Evolutionary conservation across 495 filamentous ascomycete species (phyloP).

Genomic region (Amorphotheca resinae): DNA sequence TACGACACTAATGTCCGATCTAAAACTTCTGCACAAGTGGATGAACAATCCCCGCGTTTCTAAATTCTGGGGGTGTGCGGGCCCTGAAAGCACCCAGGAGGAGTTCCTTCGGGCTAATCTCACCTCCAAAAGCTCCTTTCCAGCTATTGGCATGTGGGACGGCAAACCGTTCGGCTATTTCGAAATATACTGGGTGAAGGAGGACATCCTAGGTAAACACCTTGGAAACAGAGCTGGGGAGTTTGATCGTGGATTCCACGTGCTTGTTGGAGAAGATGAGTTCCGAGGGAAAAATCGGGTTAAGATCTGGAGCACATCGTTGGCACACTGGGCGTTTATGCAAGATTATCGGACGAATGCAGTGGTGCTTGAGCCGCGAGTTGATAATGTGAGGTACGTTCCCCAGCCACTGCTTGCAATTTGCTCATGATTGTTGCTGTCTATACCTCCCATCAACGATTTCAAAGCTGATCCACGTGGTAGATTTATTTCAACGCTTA

Average conservation of each 20-base stretch:
- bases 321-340: constrained; percentile 76
- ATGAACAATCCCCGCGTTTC: constrained; percentile 79
- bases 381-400: constrained; percentile 80
- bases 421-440: not conserved
- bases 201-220: constrained; percentile 63
- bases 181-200: constrained; percentile 97
- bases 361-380: constrained; percentile 75
- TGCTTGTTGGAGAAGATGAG: constrained; percentile 85
- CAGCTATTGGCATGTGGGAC: constrained; percentile 87
- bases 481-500: constrained; percentile 70
- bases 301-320: constrained; percentile 64
- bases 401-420: not conserved
- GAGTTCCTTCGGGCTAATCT: constrained; percentile 54
- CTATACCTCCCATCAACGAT: not conserved
- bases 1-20: constrained; percentile 42
- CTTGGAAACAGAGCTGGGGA: constrained; percentile 47
- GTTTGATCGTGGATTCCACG: constrained; percentile 82
- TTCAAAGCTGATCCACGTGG: constrained; percentile 2
- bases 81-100: constrained; percentile 49
- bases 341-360: constrained; percentile 71
- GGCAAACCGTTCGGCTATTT: constrained; percentile 95
- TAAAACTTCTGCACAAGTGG: constrained; percentile 74
- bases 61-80: constrained; percentile 65
- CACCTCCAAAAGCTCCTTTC: constrained; percentile 63
- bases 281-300: constrained; percentile 68